Evolutionary conservation across 495 filamentous ascomycete genomes (phyloP), one percentile per base, ranked within the genome.

Genomic region (Mytilinidion resinicola): DNA sequence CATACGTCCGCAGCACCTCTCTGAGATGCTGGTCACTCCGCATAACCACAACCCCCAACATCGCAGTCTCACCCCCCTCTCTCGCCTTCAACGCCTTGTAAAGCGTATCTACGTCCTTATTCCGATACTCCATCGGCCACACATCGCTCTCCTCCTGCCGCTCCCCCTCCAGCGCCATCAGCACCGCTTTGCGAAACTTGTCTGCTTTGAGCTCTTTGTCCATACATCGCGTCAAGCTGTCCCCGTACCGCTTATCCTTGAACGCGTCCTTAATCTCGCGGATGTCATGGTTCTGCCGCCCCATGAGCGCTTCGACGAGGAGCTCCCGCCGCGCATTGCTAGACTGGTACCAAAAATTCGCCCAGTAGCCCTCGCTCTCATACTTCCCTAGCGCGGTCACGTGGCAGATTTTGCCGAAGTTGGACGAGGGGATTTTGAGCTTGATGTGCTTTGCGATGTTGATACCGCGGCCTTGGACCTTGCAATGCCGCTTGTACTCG

Each of bases 381-480:
- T 90, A 98, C 46, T 83, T 78, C 2, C 95, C 93, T 0, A 97
- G 82, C 9, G 93, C 92, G 7, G 88, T 90, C 5, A 89, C 87
- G 69, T 96, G 97, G 66, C 83, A 87, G 9, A 87, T 85, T 70
- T 97, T 97, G 72, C 90, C 90, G 56, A 96, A 86, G 53, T 89
- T 89, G 64, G 85, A 82, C 12, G 86, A 82, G 25, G 25, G 25
- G 9, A 87, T 79, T 44, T 83, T 84, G 39, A 82, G 63, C 51
- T 93, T 92, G 67, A 97, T 88, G 76, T 97, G 93, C 71, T 98
- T 98, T 54, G 93, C 89, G 50, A 98, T 81, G 73, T 96, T 97
- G 64, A 98, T 88, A 25, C 91, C 89, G 43, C 69, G 69, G 37
- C 71, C 72, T 41, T 72, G 70, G 25, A 84, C 82, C 67, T 91